Base-by-base conservation (phyloP, 768 basidiomycete species). In the Boletus tylopilopsis region DNA sequence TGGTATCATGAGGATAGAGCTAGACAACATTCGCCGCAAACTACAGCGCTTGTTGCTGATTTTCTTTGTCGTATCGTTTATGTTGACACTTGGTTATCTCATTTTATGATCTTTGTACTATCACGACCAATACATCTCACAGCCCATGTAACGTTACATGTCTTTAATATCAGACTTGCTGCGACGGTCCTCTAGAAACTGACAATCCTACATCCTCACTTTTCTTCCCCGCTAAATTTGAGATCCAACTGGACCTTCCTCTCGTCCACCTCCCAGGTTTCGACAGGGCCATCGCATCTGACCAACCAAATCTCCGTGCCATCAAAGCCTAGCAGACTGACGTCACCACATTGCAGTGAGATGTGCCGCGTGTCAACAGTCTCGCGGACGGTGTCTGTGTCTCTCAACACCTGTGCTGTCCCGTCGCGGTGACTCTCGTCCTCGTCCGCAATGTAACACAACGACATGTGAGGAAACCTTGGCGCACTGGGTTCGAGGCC, bases 391-490 rank as follows among this genome's bases (percentile, higher is more conserved):
- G 63, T 64, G 11, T 74, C 68, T 1, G 63, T 52, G 12, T 67
- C 59, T 51, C 66, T 56, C 57, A 86, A 66, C 51, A 70, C 68
- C 23, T 72, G 65, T 33, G 75, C 72, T 35, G 76, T 77, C 53
- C 61, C 71, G 19, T 70, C 68, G 37, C 87, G 78, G 64, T 84
- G 77, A 18, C 11, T 60, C 4, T 75, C 75, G 53, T 90, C 87
- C n/a, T 74, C 72, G 50, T 90, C 81, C 23, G 71, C 73, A 51
- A 90, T 81, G 61, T 91, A 91, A 59, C 78, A 83, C 50, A 91
- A 57, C 30, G 89, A 90, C 54, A 89, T 53, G 63, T 91, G 89
- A 7, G 87, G 84, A 53, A 79, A 85, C 30, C 71, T 66, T 0
- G 85, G 84, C 1, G 85, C 81, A 4, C 59, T 58, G 2, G 77